Evolutionary conservation across 192 early-diverging fungal genomes (phyloP), one percentile per base, ranked within the genome.

Genomic region (Geranomyces michiganensis): DNA sequence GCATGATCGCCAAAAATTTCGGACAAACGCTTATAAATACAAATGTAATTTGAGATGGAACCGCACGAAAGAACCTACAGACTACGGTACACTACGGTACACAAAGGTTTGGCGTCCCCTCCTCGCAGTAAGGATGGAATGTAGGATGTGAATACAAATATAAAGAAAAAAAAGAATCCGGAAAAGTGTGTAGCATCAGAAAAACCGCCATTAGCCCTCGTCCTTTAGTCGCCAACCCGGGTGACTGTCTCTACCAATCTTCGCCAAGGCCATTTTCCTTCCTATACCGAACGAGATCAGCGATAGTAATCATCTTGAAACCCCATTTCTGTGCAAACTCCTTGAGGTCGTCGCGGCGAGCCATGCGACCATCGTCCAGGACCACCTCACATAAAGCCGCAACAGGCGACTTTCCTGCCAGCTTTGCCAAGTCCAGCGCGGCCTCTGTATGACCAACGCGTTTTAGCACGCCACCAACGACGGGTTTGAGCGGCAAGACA

Each of bases 401-500:
- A 0, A 93, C 95, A 17, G 91, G 90, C 60, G 81, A 78, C 48
- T 93, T 82, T 0, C 91, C 91, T 0, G 95, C 89, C 65, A 99
- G 78, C 58, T 89, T 86, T 73, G 92, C 93, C 63, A 99, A 78
- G 77, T 99, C 90, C 10, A 96, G 81, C 0, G 87, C 87, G 0
- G 96, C 94, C 75, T 99, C 97, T 19, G 97, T 99, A 60, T 99
- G 97, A 0, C 97, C 97, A 9, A 92, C 85, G 12, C 97, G 89
- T 70, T 87, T 84, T 56, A 99, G 71, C 22, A 93, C 91, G 0
- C 96, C 96, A 47, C 90, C 90, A 21, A 84, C 82, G 12, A 86
- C 85, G 31, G 91, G 89, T n/a, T 93, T 88, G 60, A 99, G 81
- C 45, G 97, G 97, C 44, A 99, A 83, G 46, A 98, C 89, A 75